Base-by-base conservation (phyloP, 2,329 filamentous ascomycete species). In the Cordyceps cateniannulata region DNA sequence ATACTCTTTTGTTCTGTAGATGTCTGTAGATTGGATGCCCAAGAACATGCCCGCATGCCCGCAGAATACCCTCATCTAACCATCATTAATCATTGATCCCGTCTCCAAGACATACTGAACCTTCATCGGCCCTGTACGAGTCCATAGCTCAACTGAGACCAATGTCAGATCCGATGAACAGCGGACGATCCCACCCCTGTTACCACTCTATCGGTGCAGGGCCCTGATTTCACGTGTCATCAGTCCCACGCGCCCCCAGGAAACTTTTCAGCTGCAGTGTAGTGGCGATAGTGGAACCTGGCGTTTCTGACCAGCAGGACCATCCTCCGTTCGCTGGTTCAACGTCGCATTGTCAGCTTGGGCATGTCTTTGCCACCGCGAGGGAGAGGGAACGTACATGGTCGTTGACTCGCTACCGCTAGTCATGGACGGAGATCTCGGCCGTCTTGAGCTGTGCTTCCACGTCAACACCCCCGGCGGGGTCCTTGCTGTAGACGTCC, bases 401-500 rank as follows among this genome's bases (percentile, higher is more conserved):
- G 62, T 22, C 29, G 57, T 16, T 64, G 59, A 29, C 38, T 38
- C 10, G 65, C 32, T 5, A 66, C 63, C 0, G 45, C 14, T 44
- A 59, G 6, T 64, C 61, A 9, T 53, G 20, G 5, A 67, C 65
- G 0, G 60, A 62, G 5, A 73, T 63, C 3, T 49, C 45, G 2
- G 44, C 61, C 32, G 63, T 66, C 7, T 66, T 60, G 42, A 64
- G 51, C 45, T 69, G 65, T 5, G 52, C 60, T 32, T 66, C 56
- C 24, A 67, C 58, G 0, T 42, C 62, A 16, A 56, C 66, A 6
- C 65, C 61, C 7, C 57, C 50, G 3, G 63, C 48, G 18, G 62
- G 58, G 22, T 59, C 51, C 27, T 66, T 65, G 42, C 65, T 64
- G 59, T 72, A 72, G 1, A 70, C 40, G 35, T 73, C 70, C 6